Base-by-base conservation (phyloP, 192 early-diverging fungal genomes). In the Backusella morwellensis region DNA sequence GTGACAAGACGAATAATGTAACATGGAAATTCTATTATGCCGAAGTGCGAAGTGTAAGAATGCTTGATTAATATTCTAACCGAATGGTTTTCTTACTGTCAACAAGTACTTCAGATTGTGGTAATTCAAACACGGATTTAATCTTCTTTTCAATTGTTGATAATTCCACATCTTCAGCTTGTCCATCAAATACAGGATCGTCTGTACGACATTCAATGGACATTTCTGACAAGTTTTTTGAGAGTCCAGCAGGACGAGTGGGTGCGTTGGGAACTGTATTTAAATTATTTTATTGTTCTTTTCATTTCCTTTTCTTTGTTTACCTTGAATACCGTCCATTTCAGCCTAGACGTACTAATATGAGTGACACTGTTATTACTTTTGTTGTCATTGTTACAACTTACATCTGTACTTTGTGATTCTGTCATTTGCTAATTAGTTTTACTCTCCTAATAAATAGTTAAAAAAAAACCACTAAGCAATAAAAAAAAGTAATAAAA, bases 1-100 rank as follows among this genome's bases (percentile, higher is more conserved):
- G 90, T 80, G 0, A 91, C 87, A n/a, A 89, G 86, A 3, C 85
- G 78, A 15, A 91, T 82, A 21, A 92, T 74, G 81, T 86, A 90
- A 75, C 90, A 92, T 32, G 90, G 81, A 77, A 86, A 92, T 68
- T 92, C 91, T 89, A 75, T 66, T 42, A 21, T 35, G 12, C 29
- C 36, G 66, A 67, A 29, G 23, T 42, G 23, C 26, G 5, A 35
- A 80, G 14, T 38, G 54, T 36, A 54, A 35, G 5, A 17, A 4
- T 47, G 9, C 35, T 6, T 73, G 3, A 56, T 54, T 73, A 8
- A 34, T n/a, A 9, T 35, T 56, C 32, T 54, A 26, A 41, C 19
- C 35, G 40, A 12, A 15, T 21, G 11, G n/a, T 68, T 8, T 35
- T 47, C 41, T 68, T 75, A 75, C 74, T 66, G 50, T 42, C 63